Evolutionary conservation across 495 filamentous ascomycete species (phyloP).

Genomic region (Hyaloscypha variabilis): DNA sequence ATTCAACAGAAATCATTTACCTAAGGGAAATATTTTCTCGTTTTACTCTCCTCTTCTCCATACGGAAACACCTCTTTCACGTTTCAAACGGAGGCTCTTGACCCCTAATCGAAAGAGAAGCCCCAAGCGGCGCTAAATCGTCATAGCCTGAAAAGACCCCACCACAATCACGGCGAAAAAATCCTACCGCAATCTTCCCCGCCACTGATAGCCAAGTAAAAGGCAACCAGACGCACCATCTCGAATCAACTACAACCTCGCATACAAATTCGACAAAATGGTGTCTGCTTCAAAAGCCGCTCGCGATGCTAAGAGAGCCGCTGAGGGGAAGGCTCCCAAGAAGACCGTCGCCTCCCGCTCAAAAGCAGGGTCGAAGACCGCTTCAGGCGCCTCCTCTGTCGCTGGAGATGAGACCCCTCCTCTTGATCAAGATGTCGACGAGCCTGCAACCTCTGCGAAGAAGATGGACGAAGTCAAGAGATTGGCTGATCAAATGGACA

Average conservation of each 20-base stretch:
- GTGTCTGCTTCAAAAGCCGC: slow-evolving; percentile 98
- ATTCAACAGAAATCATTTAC: neutral
- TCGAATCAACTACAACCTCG: slow-evolving; percentile 15
- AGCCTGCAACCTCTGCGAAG: slow-evolving; percentile 68
- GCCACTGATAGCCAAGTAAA: slow-evolving; percentile 12
- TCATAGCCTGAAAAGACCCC: slow-evolving; percentile 10
- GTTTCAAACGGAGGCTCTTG: neutral
- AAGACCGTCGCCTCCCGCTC: slow-evolving; percentile 68
- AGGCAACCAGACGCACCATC: slow-evolving; percentile 7
- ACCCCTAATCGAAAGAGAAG: neutral
- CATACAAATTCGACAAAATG: slow-evolving; percentile 53
- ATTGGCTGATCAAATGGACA: slow-evolving; percentile 81
- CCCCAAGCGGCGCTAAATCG: neutral
- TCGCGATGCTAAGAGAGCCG: slow-evolving; percentile 92
- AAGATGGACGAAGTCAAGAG: slow-evolving; percentile 80
- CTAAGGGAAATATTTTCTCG: neutral
- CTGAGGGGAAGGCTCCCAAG: slow-evolving; percentile 70
- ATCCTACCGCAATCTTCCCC: slow-evolving; percentile 14
- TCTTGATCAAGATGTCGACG: slow-evolving; percentile 50
- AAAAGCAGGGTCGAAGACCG: slow-evolving; percentile 66
- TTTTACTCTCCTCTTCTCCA: neutral
- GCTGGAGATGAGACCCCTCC: slow-evolving; percentile 70
- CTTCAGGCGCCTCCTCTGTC: slow-evolving; percentile 65
- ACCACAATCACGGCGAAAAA: slow-evolving; percentile 11
- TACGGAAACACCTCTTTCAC: neutral